These are phyloP conservation scores for Penicillium sp. DNA, from an alignment of 2,329 filamentous ascomycete genomes.

Conservation along the genomic window DNA sequence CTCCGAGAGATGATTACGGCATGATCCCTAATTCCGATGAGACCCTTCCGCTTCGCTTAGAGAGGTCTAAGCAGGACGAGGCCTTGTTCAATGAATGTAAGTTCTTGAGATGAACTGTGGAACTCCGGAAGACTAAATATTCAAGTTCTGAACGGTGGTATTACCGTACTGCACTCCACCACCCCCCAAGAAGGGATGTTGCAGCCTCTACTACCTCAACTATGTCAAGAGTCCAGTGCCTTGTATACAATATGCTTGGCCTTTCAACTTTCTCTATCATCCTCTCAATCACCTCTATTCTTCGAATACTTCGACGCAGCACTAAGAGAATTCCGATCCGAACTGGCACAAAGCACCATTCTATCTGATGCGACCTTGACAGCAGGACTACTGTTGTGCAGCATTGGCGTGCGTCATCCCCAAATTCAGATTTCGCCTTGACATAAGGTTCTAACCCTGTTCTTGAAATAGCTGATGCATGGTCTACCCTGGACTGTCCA, in stretches of 20 bases:
- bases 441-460: neutral
- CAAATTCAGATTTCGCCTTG: neutral
- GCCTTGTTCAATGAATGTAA: conserved; percentile 27
- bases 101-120: neutral
- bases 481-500: conserved; percentile 34
- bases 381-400: conserved; percentile 33
- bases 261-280: conserved; percentile 26
- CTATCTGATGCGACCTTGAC: conserved; percentile 31
- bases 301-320: conserved; percentile 31
- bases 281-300: conserved; percentile 18
- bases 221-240: conserved; percentile 27
- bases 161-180: conserved; percentile 31
- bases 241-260: conserved; percentile 32
- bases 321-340: conserved; percentile 27
- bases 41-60: neutral
- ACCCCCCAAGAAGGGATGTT: conserved; percentile 23
- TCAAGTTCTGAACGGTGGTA: conserved; percentile 28
- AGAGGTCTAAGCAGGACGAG: conserved; percentile 11
- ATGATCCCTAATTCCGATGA: neutral
- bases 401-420: conserved; percentile 28
- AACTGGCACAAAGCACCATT: conserved; percentile 23
- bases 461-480: conserved; percentile 25
- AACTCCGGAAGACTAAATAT: neutral
- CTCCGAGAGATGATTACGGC: neutral
- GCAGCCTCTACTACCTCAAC: conserved; percentile 15